These are phyloP conservation scores for Cystobasidium ongulense DNA, from an alignment of 768 basidiomycete genomes.

Conservation along the genomic window DNA sequence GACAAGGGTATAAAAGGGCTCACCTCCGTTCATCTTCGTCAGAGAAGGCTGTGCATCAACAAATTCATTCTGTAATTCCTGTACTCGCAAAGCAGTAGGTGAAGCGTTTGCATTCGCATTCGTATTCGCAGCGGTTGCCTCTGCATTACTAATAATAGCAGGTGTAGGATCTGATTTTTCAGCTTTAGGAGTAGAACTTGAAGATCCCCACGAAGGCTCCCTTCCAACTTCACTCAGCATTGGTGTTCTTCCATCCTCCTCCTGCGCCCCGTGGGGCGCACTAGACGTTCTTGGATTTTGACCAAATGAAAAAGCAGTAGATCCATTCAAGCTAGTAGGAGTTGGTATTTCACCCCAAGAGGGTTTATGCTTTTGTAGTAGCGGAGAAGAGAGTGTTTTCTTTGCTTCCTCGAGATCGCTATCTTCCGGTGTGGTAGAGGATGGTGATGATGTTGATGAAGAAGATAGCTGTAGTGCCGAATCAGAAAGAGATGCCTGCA, in stretches of 20 bases:
- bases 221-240: not conserved
- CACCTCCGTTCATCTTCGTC: not conserved
- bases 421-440: not conserved
- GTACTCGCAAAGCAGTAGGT: not conserved
- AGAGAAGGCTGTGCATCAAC: not conserved
- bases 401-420: not conserved
- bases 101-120: not conserved
- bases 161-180: not conserved
- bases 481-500: not conserved
- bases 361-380: slow-evolving; percentile 5
- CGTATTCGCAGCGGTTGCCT: not conserved
- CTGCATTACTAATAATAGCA: not conserved
- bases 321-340: not conserved
- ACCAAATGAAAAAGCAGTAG: not conserved
- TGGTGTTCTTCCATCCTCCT: too few species aligned
- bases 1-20: not conserved
- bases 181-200: slow-evolving; percentile 4
- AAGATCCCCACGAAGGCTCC: not conserved
- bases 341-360: slow-evolving; percentile 9
- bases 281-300: too few species aligned
- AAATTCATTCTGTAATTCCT: not conserved
- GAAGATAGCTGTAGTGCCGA: not conserved
- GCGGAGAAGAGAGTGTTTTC: not conserved
- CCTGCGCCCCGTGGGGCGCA: too few species aligned
- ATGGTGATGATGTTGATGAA: not conserved